phyloP scores from a whole-genome alignment of 441 rosid species.

The Gossypium schwendimanii region DNA sequence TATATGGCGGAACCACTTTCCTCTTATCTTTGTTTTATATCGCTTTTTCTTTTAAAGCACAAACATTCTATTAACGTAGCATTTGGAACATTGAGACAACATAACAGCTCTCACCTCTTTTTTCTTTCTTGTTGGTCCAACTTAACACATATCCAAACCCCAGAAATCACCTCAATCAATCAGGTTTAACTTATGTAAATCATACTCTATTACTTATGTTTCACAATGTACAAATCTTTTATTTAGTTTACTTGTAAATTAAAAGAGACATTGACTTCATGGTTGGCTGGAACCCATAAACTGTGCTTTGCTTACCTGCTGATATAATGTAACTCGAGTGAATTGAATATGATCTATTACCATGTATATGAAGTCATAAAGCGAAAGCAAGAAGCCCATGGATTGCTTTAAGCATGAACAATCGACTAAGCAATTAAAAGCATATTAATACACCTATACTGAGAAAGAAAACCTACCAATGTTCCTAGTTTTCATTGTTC shows the following conservation, averaged over 20 bases:
- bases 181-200: no score
- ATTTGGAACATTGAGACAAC: background rate
- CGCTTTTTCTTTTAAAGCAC: background rate
- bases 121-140: background rate
- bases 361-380: background rate
- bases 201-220: no score
- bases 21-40: background rate
- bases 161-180: background rate
- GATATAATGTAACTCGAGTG: background rate
- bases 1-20: background rate
- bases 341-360: background rate
- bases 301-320: background rate
- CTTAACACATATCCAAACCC: background rate
- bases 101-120: background rate
- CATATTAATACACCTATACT: slow-evolving; percentile 13
- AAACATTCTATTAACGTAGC: background rate
- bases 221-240: no score
- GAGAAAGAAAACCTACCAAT: slow-evolving; percentile 13
- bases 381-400: background rate
- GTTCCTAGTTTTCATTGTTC: background rate
- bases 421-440: background rate
- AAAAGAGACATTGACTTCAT: background rate
- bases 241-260: no score
- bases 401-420: slow-evolving; percentile 1
- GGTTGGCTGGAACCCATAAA: background rate